Base-by-base conservation (phyloP, 2,329 filamentous ascomycete genomes). In the Colletotrichum graminicola region DNA sequence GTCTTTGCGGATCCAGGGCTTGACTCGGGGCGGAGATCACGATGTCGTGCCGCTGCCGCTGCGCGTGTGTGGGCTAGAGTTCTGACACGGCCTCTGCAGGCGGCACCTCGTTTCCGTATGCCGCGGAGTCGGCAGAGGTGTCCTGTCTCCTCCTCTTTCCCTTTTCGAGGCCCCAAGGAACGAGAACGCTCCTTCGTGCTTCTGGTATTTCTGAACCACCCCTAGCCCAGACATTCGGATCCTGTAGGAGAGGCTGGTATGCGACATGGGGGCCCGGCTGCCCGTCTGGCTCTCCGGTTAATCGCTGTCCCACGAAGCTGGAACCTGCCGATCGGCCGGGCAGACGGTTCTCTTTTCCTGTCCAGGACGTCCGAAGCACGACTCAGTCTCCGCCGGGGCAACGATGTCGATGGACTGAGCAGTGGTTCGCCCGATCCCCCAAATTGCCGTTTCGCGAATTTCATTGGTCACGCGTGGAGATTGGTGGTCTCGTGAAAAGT, bases 21-120 rank as follows among this genome's bases (percentile, higher is more conserved):
- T 72, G 69, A 72, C 69, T 69, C 65, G 60, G 49, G 49, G 60
- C 60, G 66, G 59, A 72, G 69, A 72, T 72, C 65, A 64, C 56
- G 66, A 72, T 72, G 66, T 72, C 69, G 69, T 72, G 66, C 66
- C 59, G 69, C 52, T 39, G 62, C 39, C 39, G 62, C 47, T 71
- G 59, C 65, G 63, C 55, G 65, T 52, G 23, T 39, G 55, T 3
- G 39, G 62, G 41, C 59, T 60, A 60, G 32, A 61, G 39, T 72
- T 69, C 69, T 72, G 65, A 69, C 69, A 43, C 56, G 21, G n/a
- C 32, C 36, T 10, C 45, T 49, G 45, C 54, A 43, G 32, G 16
- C 55, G 52, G 49, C 49, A 54, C 29, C 49, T 23, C 32, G 14
- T 57, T 66, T 39, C 32, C 34, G 45, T 47, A 54, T 67, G 26